Evolutionary conservation across 805 yeast genomes (phyloP).

Genomic region (Hanseniaspora valbyensis): DNA sequence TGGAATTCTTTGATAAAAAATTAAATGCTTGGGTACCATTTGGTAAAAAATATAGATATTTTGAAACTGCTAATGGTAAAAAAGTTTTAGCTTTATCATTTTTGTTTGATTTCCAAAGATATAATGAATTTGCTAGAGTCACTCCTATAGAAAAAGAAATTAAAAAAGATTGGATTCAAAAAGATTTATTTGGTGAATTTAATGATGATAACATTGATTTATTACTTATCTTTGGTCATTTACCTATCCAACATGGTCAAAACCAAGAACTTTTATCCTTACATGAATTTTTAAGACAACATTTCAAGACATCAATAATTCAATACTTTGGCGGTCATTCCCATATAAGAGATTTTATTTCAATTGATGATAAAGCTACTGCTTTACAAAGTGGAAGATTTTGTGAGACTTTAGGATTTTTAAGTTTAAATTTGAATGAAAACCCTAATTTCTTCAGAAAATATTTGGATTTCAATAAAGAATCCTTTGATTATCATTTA

Average conservation of each 20-base stretch:
- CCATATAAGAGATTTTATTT: constrained; percentile 74
- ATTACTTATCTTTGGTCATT: constrained; percentile 64
- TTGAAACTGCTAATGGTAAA: constrained; percentile 44
- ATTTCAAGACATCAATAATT: constrained; percentile 52
- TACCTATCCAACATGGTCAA: constrained; percentile 45
- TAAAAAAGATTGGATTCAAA: constrained; percentile 55
- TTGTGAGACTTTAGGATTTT: constrained; percentile 87
- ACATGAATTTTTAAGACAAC: constrained; percentile 39
- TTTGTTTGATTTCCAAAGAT: constrained; percentile 59
- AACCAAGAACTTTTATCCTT: constrained; percentile 30
- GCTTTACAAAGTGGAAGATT: constrained; percentile 90
- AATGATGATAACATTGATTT: constrained; percentile 45
- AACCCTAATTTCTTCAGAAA: constrained; percentile 40
- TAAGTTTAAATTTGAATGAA: constrained; percentile 39
- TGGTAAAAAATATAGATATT: constrained; percentile 57
- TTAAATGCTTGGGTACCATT: constrained; percentile 44
- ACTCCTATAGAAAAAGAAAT: constrained; percentile 44
- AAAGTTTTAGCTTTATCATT: constrained; percentile 65
- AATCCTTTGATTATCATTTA: constrained; percentile 60
- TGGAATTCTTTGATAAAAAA: constrained; percentile 40
- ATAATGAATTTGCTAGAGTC: constrained; percentile 52
- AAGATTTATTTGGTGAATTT: constrained; percentile 28
- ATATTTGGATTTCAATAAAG: constrained; percentile 71
- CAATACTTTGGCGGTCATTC: constrained; percentile 93
- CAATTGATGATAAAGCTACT: constrained; percentile 53